These are phyloP conservation scores for Trametes sp. DNA, from an alignment of 1,284 basidiomycete genomes.

Conservation along the genomic window DNA sequence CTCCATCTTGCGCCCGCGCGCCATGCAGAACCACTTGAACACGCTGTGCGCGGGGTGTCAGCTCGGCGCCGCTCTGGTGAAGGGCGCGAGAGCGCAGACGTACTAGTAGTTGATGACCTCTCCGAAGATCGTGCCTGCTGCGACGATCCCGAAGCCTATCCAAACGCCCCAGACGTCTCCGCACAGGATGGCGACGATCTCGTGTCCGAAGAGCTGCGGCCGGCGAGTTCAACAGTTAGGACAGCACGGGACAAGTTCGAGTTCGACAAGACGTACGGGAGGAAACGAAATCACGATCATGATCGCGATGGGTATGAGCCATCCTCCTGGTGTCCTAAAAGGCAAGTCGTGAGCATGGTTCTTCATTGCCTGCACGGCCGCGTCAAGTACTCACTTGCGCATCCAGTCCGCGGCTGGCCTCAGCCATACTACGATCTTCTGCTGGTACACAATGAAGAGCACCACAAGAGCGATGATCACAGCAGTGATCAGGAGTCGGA, in stretches of 20 bases:
- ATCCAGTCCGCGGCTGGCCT: conserved; percentile 62
- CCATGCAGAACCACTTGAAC: conserved; percentile 68
- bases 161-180: conserved; percentile 79
- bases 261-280: conserved; percentile 56
- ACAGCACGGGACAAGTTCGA: background rate
- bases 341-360: too few species aligned
- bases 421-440: conserved; percentile 65
- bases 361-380: background rate
- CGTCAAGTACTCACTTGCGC: conserved; percentile 42
- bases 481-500: conserved; percentile 28
- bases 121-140: conserved; percentile 70
- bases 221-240: background rate
- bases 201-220: conserved; percentile 73
- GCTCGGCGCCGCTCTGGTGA: too few species aligned
- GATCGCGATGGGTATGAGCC: conserved; percentile 84
- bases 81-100: background rate
- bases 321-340: conserved; percentile 56
- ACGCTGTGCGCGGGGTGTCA: conserved; percentile 47
- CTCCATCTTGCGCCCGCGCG: conserved; percentile 75
- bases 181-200: conserved; percentile 76
- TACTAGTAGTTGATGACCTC: conserved; percentile 77
- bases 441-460: conserved; percentile 61
- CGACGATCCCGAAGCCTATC: conserved; percentile 71
- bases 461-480: conserved; percentile 47
- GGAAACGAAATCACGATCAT: conserved; percentile 82